Conservation (phyloP, 2,329 filamentous ascomycete genomes). For the Penicillium aurantiogriseum region DNA sequence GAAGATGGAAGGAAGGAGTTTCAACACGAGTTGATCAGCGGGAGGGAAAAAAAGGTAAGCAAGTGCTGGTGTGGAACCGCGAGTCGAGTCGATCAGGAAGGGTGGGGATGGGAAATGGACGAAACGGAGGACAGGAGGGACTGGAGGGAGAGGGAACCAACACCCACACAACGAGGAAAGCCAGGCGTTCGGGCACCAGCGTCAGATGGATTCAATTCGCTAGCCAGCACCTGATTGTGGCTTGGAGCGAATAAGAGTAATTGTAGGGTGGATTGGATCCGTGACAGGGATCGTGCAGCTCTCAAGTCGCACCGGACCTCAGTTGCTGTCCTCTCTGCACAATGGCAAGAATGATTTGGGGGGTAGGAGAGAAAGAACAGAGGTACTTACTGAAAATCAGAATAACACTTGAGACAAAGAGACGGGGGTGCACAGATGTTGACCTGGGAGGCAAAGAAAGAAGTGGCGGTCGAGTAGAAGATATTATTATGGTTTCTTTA, state of each 20-base stretch:
- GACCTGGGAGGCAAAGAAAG: neutral
- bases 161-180: constrained; percentile 21
- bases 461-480: neutral
- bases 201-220: constrained; percentile 31
- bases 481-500: neutral
- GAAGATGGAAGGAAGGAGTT: neutral
- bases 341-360: neutral
- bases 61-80: constrained; percentile 24
- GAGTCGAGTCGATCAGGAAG: constrained; percentile 28
- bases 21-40: constrained; percentile 12
- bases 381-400: constrained; percentile 10
- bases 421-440: constrained; percentile 2
- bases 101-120: constrained; percentile 25
- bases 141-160: constrained; percentile 6
- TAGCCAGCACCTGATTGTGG: constrained; percentile 29
- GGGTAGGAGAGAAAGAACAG: constrained; percentile 8
- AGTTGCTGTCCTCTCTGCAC: constrained; percentile 13
- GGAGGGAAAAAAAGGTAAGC: constrained; percentile 16
- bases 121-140: constrained; percentile 22
- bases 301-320: constrained; percentile 26
- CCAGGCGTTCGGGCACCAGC: constrained; percentile 40
- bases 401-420: constrained; percentile 3
- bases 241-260: constrained; percentile 28
- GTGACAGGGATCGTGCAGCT: constrained; percentile 36
- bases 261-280: constrained; percentile 29